Evolutionary conservation across 495 filamentous ascomycete species (phyloP).

Genomic region (Annulohypoxylon stygium): DNA sequence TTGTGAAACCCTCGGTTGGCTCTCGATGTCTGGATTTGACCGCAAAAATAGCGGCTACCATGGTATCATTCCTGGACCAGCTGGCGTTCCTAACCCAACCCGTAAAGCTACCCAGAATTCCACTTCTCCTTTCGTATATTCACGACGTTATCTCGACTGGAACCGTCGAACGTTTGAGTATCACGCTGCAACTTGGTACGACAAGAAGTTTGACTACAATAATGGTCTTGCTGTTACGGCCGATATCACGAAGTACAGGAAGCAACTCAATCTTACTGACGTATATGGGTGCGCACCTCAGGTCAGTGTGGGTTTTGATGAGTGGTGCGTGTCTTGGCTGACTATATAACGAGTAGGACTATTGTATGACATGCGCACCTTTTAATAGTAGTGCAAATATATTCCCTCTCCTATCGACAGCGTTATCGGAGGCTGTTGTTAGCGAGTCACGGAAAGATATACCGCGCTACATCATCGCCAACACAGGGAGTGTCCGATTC

Average conservation of each 20-base stretch:
- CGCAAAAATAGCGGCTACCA: conserved; percentile 46
- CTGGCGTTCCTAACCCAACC: conserved; percentile 61
- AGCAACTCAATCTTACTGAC: conserved; percentile 71
- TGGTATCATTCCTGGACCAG: conserved; percentile 50
- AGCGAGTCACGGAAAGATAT: conserved; percentile 61
- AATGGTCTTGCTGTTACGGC: conserved; percentile 74
- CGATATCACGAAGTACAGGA: conserved; percentile 72
- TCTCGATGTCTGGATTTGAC: conserved; percentile 78
- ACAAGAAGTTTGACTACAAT: conserved; percentile 73
- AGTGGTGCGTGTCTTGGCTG: not conserved
- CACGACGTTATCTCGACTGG: conserved; percentile 85
- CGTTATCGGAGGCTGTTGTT: conserved; percentile 67
- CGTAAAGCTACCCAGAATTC: conserved; percentile 53
- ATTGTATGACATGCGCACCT: conserved; percentile 75
- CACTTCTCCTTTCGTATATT: conserved; percentile 62
- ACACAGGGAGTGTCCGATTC: conserved; percentile 85
- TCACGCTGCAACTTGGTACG: conserved; percentile 72
- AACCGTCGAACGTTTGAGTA: conserved; percentile 83
- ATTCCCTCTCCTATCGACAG: conserved; percentile 74
- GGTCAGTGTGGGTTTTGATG: conserved; percentile 26
- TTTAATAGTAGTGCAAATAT: conserved; percentile 73
- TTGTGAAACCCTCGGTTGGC: conserved; percentile 89
- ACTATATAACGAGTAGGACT: conserved; percentile 50
- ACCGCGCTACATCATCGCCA: conserved; percentile 75
- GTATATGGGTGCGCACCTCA: conserved; percentile 79